phyloP scores from a whole-genome alignment of 371 early-diverging fungal genomes.

The Rhizopus arrhizus region DNA sequence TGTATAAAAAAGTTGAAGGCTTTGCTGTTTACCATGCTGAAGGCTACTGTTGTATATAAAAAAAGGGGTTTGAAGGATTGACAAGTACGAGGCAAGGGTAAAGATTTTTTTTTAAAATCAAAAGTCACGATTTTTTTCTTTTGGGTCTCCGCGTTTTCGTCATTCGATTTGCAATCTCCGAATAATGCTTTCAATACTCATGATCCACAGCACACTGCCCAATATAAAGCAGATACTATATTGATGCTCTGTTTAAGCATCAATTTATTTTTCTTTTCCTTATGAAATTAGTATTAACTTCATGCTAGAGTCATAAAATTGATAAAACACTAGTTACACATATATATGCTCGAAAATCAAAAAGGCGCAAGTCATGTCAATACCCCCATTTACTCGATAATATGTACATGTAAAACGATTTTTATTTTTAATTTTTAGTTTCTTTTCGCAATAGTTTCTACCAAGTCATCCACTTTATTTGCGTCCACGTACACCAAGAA shows the following conservation, averaged over 20 bases:
- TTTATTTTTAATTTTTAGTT: neutral
- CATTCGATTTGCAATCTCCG: neutral
- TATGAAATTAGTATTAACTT: too few relatives aligned
- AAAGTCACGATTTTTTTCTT: constrained; percentile 1
- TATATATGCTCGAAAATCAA: too few relatives aligned
- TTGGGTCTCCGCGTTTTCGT: neutral
- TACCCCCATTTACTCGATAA: too few relatives aligned
- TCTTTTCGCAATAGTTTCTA: constrained; percentile 32
- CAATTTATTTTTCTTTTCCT: too few relatives aligned
- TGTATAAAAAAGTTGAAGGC: neutral
- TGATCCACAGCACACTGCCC: too few relatives aligned
- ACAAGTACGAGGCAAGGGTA: constrained; percentile 9
- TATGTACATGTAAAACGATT: too few relatives aligned
- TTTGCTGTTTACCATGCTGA: constrained; percentile 1
- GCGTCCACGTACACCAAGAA: constrained; percentile 64
- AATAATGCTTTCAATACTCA: neutral
- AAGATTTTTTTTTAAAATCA: constrained; percentile 9
- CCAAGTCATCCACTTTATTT: constrained; percentile 28
- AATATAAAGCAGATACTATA: too few relatives aligned
- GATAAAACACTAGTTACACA: too few relatives aligned
- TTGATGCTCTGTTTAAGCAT: too few relatives aligned
- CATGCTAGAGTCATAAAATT: too few relatives aligned
- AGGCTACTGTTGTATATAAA: constrained; percentile 2
- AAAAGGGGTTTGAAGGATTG: neutral
- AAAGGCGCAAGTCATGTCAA: too few relatives aligned